A percentile compares a stretch with the other conserved stretches of the same genome.
phyloP scores from a whole-genome alignment of 371 early-diverging fungal genomes.

The Syncephalis plumigaleata region DNA sequence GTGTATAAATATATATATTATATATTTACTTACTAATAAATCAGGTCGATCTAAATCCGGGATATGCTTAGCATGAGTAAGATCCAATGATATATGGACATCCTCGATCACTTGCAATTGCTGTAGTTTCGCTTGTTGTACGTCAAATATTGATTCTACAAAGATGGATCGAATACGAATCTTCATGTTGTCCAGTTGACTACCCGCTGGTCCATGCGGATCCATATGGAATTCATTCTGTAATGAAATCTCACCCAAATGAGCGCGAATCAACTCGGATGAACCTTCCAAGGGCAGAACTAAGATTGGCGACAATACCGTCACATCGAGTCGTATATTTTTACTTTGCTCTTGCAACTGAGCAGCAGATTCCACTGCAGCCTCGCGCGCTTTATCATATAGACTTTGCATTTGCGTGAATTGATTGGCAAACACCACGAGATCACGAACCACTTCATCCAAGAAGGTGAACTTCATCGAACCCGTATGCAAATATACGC shows the following conservation, averaged over 20 bases:
- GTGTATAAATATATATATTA: background rate
- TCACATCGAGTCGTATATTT: slow-evolving; percentile 69
- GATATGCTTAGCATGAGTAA: slow-evolving; percentile 20
- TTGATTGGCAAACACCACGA: slow-evolving; percentile 44
- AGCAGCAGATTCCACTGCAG: slow-evolving; percentile 63
- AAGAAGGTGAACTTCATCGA: slow-evolving; percentile 62
- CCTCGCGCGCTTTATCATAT: slow-evolving; percentile 70
- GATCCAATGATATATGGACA: slow-evolving; percentile 51
- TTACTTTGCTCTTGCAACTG: slow-evolving; percentile 54
- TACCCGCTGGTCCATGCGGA: no score
- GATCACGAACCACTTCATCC: slow-evolving; percentile 30
- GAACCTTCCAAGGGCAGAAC: slow-evolving; percentile 38
- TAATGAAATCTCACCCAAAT: slow-evolving; percentile 78
- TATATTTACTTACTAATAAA: slow-evolving; percentile 1
- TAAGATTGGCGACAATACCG: slow-evolving; percentile 78
- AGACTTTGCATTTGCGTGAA: slow-evolving; percentile 79
- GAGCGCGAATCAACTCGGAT: slow-evolving; percentile 45
- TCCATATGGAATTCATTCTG: slow-evolving; percentile 35
- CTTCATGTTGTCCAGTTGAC: slow-evolving; percentile 2
- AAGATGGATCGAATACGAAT: slow-evolving; percentile 43
- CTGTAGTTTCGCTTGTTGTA: slow-evolving; percentile 8
- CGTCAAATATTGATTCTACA: slow-evolving; percentile 30
- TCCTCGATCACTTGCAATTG: slow-evolving; percentile 63
- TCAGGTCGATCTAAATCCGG: slow-evolving; percentile 18
- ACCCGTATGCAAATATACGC: slow-evolving; percentile 55